phyloP scores from a whole-genome alignment of 192 early-diverging fungal genomes.

The Haplosporangium gracile region DNA sequence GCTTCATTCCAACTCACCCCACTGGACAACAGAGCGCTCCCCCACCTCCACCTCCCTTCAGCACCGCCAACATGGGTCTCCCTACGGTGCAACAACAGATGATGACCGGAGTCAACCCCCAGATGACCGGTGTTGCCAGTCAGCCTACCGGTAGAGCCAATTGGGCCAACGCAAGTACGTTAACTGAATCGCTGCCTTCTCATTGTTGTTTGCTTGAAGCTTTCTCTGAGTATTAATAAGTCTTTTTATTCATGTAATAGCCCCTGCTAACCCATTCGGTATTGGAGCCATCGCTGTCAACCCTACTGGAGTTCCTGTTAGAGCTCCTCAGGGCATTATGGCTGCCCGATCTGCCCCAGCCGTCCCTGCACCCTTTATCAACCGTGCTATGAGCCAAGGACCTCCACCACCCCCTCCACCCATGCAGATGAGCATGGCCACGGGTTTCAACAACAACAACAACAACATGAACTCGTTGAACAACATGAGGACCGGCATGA shows the following conservation, averaged over 20 bases:
- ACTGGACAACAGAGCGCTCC: constrained; percentile 37
- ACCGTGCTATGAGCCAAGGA: constrained; percentile 44
- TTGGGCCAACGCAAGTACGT: constrained; percentile 61
- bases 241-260: constrained; percentile 8
- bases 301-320: constrained; percentile 40
- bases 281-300: constrained; percentile 54
- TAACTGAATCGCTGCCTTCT: neutral
- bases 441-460: constrained; percentile 51
- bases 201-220: neutral
- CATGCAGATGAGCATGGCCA: constrained; percentile 52
- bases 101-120: constrained; percentile 49
- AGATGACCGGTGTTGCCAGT: constrained; percentile 35
- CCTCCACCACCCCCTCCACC: constrained; percentile 49
- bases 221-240: neutral
- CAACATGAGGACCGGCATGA: constrained; percentile 42
- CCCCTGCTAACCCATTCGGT: constrained; percentile 48
- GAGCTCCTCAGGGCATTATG: constrained; percentile 31
- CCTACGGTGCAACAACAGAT: constrained; percentile 54
- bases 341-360: constrained; percentile 47
- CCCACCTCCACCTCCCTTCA: constrained; percentile 30
- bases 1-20: constrained; percentile 51
- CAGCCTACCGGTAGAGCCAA: constrained; percentile 58
- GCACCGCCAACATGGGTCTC: constrained; percentile 46
- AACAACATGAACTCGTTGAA: constrained; percentile 29
- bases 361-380: constrained; percentile 50